Base-by-base conservation (phyloP, 2,329 filamentous ascomycete genomes). In the Aspergillus jensenii region DNA sequence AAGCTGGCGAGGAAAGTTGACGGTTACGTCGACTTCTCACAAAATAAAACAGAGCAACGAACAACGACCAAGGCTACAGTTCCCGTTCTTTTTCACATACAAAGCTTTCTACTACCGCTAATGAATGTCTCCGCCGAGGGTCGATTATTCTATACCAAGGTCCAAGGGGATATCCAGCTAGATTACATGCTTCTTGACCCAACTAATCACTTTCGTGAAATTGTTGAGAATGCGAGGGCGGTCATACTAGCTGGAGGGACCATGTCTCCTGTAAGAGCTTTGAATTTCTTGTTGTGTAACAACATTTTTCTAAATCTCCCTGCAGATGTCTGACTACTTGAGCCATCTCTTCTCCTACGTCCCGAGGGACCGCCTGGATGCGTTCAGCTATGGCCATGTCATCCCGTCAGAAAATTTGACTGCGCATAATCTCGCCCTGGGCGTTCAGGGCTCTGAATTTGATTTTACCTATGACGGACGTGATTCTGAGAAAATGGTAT, bases 1-100 rank as follows among this genome's bases (percentile, higher is more conserved):
- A 97, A 96, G 68, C 79, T 99, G 12, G 93, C 93, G 1, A 90
- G 93, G 62, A 99, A 99, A 73, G 90, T 98, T 11, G 93, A 99
- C 75, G 90, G 91, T 49, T 99, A 98, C 68, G 84, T 87, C 3
- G 82, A 84, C 3, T 84, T 89, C 59, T 73, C 84, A 1, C 83
- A 87, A 56, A 80, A 83, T 49, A 75, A 77, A 47, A 72, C 82
- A 49, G 72, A 73, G 5, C 71, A 65, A 45, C 62, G 60, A 48
- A n/a, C 61, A 48, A 59, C 64, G 25, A 60, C 58, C 59, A 72
- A 62, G 65, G 68, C 60, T 60, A 68, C 78, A 62, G 71, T 81
- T 57, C 85, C 85, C 1, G 82, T 84, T 17, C 71, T 89, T 15
- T 87, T 83, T 56, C 85, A 87, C 63, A 81, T 89, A 14, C 85